Conservation (phyloP, 805 yeast species). For the Metschnikowia lunata region DNA sequence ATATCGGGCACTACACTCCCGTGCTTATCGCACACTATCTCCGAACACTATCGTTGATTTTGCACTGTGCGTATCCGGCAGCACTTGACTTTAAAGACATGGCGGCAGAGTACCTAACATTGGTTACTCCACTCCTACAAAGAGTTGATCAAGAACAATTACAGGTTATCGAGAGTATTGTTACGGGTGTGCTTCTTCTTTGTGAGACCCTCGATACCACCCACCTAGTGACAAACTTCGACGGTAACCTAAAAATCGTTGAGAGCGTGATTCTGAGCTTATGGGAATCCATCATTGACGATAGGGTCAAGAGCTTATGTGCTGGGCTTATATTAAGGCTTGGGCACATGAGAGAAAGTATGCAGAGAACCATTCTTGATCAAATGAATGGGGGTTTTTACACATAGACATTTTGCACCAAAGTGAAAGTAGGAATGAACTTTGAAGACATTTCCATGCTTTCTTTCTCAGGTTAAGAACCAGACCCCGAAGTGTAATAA, state of each 20-base stretch:
- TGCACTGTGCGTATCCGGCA: constrained; percentile 57
- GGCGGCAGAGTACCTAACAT: constrained; percentile 47
- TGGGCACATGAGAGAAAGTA: constrained; percentile 18
- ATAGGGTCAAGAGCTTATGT: constrained; percentile 32
- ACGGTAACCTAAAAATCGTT: constrained; percentile 14
- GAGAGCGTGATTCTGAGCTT: constrained; percentile 25
- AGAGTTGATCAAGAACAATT: constrained; percentile 23
- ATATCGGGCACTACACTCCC: constrained; percentile 51
- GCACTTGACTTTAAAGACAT: constrained; percentile 49
- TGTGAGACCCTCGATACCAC: constrained; percentile 32
- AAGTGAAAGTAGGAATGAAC: too few relatives aligned
- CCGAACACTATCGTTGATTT: constrained; percentile 52
- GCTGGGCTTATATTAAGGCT: constrained; percentile 38
- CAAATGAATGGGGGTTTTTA: constrained; percentile 22
- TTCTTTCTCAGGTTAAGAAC: too few relatives aligned
- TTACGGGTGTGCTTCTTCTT: constrained; percentile 34
- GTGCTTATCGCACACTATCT: constrained; percentile 55
- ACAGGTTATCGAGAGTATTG: constrained; percentile 34
- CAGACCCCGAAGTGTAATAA: too few relatives aligned
- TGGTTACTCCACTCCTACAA: constrained; percentile 26
- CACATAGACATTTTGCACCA: background rate
- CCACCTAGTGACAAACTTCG: constrained; percentile 20
- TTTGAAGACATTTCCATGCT: too few relatives aligned
- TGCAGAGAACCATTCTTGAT: constrained; percentile 29
- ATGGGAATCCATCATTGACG: constrained; percentile 38